Evolutionary conservation across 2,329 filamentous ascomycete species (phyloP).

Genomic region (Exophiala calicioides): DNA sequence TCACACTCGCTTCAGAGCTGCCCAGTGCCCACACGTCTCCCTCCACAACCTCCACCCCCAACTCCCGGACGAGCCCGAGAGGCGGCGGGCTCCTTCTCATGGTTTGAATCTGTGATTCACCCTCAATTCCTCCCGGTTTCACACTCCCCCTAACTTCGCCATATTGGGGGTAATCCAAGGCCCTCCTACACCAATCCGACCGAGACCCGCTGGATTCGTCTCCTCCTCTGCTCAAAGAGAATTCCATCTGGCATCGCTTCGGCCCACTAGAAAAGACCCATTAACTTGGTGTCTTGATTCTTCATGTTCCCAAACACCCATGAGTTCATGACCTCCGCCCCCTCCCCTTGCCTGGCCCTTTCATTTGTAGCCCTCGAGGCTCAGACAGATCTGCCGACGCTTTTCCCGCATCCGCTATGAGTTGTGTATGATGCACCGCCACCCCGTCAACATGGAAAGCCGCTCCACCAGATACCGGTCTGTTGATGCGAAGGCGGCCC

Average conservation of each 20-base stretch:
- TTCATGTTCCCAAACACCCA: constrained; percentile 22
- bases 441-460: constrained; percentile 28
- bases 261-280: constrained; percentile 19
- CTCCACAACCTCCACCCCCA: too few relatives aligned
- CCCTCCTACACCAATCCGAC: too few relatives aligned
- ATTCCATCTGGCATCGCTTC: too few relatives aligned
- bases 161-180: too few relatives aligned
- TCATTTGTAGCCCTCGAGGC: constrained; percentile 1
- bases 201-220: constrained; percentile 11
- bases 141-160: too few relatives aligned
- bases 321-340: constrained; percentile 16
- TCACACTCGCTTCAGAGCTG: too few relatives aligned
- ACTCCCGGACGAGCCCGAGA: too few relatives aligned
- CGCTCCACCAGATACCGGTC: constrained; percentile 31
- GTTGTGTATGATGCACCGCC: constrained; percentile 1
- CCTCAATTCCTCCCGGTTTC: too few relatives aligned
- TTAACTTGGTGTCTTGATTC: constrained; percentile 27
- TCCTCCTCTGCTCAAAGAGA: too few relatives aligned
- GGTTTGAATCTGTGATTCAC: too few relatives aligned
- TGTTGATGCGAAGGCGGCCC: constrained; percentile 24
- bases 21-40: too few relatives aligned
- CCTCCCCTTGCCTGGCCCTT: constrained; percentile 4
- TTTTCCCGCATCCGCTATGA: constrained; percentile 14
- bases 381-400: constrained; percentile 11
- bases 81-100: too few relatives aligned